Conservation (phyloP, 371 early-diverging fungal genomes). For the Mortierella sp. region DNA sequence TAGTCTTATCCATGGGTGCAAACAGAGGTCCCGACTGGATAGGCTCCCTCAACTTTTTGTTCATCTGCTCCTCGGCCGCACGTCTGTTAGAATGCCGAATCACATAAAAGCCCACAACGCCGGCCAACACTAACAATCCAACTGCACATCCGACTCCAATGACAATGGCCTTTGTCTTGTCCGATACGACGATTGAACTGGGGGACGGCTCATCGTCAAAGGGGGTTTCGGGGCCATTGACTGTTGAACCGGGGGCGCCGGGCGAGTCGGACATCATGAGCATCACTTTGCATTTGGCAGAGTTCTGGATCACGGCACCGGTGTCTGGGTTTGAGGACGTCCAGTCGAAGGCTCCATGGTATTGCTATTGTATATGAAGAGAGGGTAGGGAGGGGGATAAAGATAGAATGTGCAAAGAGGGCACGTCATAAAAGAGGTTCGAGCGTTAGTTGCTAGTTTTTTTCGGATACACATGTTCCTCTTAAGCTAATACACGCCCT, state of each 20-base stretch:
- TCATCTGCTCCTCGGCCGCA: constrained; percentile 26
- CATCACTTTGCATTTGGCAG: constrained; percentile 42
- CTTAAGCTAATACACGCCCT: background rate
- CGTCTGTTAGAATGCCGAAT: constrained; percentile 45
- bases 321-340: constrained; percentile 16
- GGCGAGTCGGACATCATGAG: constrained; percentile 17
- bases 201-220: constrained; percentile 19
- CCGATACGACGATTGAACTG: constrained; percentile 25
- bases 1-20: constrained; percentile 18
- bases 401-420: background rate
- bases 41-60: constrained; percentile 40
- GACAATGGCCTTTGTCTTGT: constrained; percentile 38
- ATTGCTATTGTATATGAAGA: constrained; percentile 26
- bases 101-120: constrained; percentile 42
- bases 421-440: background rate
- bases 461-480: background rate
- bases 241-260: constrained; percentile 1
- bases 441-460: background rate
- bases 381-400: background rate
- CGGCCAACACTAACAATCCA: constrained; percentile 36
- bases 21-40: constrained; percentile 35
- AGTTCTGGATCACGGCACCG: constrained; percentile 1
- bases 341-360: constrained; percentile 40
- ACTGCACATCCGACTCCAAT: constrained; percentile 53
- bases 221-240: background rate